Base-by-base conservation (phyloP, 768 basidiomycete species). In the Astraeus odoratus region DNA sequence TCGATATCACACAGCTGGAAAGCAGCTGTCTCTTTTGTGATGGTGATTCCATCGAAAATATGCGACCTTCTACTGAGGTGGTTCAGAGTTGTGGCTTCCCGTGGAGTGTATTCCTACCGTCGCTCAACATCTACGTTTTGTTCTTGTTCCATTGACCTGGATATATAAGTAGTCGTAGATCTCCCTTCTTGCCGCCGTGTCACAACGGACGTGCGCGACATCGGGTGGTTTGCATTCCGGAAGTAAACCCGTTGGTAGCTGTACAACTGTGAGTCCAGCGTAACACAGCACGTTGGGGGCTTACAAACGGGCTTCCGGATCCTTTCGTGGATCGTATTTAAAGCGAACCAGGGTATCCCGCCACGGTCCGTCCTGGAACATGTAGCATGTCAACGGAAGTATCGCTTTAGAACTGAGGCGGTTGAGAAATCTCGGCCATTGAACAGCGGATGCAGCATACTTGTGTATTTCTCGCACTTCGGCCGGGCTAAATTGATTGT, bases 191-290 rank as follows among this genome's bases (percentile, higher is more conserved):
- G 57, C 71, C 77, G 73, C 23, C 85, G 75, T 4, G 77, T 76
- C 9, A 78, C 73, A n/a, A 88, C 81, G 13, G 88, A 89, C 0
- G 86, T 81, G 23, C 86, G 75, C 15, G 74, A 74, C 55, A 86
- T 86, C 0, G 84, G 83, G 54, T 90, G 87, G 48, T 87, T 86
- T 36, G 83, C 77, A 57, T 93, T 88, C 41, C 92, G 82, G 59
- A 99, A 92, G 61, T 90, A 88, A 4, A 97, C 67, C 12, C 92
- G 79, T 64, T 99, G 95, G 60, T 86, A 99, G 51, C 95, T 96
- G 55, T 33, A 41, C n/a, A n/a, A 46, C 23, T 7, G 40, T 50
- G 29, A 53, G 30, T 51, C 40, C n/a, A n/a, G 8, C 19, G 12
- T 9, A 18, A 23, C 19, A 23, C 44, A 20, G 5, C 19, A 8